These are phyloP conservation scores for Brassica incana DNA, from an alignment of 345 rosid genomes.

Conservation along the genomic window DNA sequence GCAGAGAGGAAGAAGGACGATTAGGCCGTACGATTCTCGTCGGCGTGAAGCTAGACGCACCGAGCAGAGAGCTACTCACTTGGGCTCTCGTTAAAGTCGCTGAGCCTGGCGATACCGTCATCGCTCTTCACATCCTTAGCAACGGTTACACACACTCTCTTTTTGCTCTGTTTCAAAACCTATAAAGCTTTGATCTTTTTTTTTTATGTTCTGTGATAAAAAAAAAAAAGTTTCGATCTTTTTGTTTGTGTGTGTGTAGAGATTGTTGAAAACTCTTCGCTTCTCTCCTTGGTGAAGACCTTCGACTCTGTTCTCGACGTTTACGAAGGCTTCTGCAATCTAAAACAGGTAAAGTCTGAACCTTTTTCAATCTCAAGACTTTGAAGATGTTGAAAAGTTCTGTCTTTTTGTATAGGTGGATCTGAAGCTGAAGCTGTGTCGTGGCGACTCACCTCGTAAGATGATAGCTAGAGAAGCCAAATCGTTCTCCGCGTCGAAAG, in stretches of 20 bases:
- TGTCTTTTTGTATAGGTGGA: constrained; percentile 60
- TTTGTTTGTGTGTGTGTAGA: constrained; percentile 31
- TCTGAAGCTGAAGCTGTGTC: constrained; percentile 88
- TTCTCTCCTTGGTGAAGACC: constrained; percentile 75
- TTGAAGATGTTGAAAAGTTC: neutral
- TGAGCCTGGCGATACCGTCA: constrained; percentile 78
- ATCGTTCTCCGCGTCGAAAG: constrained; percentile 55
- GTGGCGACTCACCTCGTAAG: constrained; percentile 68
- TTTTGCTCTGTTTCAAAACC: too few species aligned
- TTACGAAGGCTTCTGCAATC: constrained; percentile 95
- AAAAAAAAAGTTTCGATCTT: constrained; percentile 10
- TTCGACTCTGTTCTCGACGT: constrained; percentile 85
- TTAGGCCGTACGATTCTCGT: constrained; percentile 68
- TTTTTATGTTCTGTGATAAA: constrained; percentile 1
- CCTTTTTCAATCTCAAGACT: neutral
- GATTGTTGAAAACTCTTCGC: constrained; percentile 58
- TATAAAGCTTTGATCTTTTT: neutral
- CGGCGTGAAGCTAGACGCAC: constrained; percentile 73
- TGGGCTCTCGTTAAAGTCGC: constrained; percentile 91
- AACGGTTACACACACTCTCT: constrained; percentile 44
- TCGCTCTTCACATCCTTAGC: constrained; percentile 85
- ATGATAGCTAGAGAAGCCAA: constrained; percentile 75
- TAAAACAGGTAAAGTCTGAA: constrained; percentile 67
- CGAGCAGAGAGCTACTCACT: constrained; percentile 79
- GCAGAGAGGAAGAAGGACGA: neutral